Evolutionary conservation across 139 green algal species (phyloP).

Genomic region (Coccomyxa sp.): DNA sequence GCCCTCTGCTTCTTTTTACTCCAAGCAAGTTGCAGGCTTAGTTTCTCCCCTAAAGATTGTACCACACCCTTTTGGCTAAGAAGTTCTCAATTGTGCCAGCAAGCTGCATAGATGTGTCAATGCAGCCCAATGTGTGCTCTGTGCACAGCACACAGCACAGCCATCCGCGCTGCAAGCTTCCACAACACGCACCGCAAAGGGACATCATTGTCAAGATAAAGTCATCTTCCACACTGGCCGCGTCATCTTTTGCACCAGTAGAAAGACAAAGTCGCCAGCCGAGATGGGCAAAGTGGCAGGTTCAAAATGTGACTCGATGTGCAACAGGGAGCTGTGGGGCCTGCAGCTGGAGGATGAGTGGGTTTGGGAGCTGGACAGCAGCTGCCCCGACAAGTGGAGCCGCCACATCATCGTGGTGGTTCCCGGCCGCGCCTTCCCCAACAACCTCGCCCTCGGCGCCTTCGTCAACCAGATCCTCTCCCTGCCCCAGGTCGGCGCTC

Average conservation of each 20-base stretch:
- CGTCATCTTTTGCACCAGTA: no score
- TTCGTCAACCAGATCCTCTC: slow-evolving; percentile 35
- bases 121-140: no score
- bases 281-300: background rate
- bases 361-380: slow-evolving; percentile 71
- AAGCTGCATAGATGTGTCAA: background rate
- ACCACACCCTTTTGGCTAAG: background rate
- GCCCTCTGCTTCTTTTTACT: background rate
- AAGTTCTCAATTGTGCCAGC: background rate
- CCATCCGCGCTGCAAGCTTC: no score
- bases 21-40: background rate
- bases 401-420: slow-evolving; percentile 74
- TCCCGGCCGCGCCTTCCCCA: slow-evolving; percentile 49
- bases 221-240: no score
- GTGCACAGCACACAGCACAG: background rate
- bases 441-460: slow-evolving; percentile 47
- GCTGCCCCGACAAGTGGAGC: slow-evolving; percentile 69
- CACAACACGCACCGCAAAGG: background rate
- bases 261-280: background rate
- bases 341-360: slow-evolving; percentile 26
- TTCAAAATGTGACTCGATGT: background rate
- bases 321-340: slow-evolving; percentile 8
- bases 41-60: background rate
- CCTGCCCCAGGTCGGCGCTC: background rate
- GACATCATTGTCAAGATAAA: background rate